Evolutionary conservation across 202 grass and related monocot genomes (phyloP).

Genomic region (Panicum hallii): DNA sequence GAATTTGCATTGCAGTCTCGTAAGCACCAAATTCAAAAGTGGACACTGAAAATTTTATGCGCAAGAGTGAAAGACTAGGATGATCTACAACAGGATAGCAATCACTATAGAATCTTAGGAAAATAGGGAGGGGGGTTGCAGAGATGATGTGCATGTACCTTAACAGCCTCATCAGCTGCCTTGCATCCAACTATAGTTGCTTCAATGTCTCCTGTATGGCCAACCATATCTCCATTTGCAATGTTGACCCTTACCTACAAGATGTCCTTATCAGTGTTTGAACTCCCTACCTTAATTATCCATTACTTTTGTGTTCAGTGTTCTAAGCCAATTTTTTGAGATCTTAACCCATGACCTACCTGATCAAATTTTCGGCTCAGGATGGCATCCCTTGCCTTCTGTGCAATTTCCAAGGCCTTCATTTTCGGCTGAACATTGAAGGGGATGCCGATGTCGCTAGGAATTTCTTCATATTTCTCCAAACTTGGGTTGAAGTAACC

Average conservation of each 20-base stretch:
- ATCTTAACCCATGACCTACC: slow-evolving; percentile 16
- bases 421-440: slow-evolving; percentile 68
- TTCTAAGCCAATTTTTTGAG: neutral
- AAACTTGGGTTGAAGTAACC: slow-evolving; percentile 63
- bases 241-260: slow-evolving; percentile 73
- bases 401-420: slow-evolving; percentile 68
- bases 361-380: slow-evolving; percentile 62
- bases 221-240: slow-evolving; percentile 81
- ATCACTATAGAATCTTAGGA: neutral
- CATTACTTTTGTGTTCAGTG: neutral
- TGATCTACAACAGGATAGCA: neutral
- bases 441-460: slow-evolving; percentile 59
- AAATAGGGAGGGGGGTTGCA: neutral
- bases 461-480: slow-evolving; percentile 65
- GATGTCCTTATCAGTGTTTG: neutral
- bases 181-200: slow-evolving; percentile 72
- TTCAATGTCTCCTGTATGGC: slow-evolving; percentile 71
- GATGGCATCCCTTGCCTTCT: slow-evolving; percentile 61
- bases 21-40: neutral
- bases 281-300: neutral
- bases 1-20: neutral
- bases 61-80: neutral
- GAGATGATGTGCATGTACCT: slow-evolving; percentile 35
- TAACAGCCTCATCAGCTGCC: slow-evolving; percentile 72
- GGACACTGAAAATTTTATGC: neutral